A percentile compares a stretch with the other conserved stretches of the same genome.
phyloP scores from a whole-genome alignment of 139 green algal species.

The Tetradesmus obliquus region DNA sequence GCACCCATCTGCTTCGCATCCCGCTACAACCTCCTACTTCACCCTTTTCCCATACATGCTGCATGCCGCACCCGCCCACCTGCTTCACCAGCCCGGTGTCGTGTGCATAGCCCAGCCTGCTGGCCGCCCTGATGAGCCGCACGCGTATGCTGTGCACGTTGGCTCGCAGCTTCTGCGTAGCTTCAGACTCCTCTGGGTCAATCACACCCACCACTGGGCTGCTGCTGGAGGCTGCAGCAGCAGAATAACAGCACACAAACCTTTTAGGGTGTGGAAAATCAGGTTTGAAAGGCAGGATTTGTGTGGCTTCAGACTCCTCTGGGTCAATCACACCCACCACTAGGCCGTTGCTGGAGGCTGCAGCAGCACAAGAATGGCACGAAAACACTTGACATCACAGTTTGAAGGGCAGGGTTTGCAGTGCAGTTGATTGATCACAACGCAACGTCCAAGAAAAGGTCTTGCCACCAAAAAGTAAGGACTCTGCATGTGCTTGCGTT shows the following conservation, averaged over 20 bases:
- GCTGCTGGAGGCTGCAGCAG: no score
- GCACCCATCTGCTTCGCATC: neutral
- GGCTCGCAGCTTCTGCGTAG: slow-evolving; percentile 48
- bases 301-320: slow-evolving; percentile 49
- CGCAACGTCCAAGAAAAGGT: no score
- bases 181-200: slow-evolving; percentile 61
- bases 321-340: slow-evolving; percentile 49
- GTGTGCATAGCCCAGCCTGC: slow-evolving; percentile 63
- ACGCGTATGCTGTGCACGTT: slow-evolving; percentile 63
- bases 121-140: slow-evolving; percentile 55
- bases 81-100: slow-evolving; percentile 69
- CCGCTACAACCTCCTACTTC: neutral
- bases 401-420: no score
- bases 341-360: neutral
- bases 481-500: no score
- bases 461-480: no score
- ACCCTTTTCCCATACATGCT: neutral
- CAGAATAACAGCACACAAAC: no score
- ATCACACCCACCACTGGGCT: slow-evolving; percentile 30
- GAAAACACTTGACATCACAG: no score
- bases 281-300: no score
- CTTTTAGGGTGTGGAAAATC: no score
- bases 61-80: slow-evolving; percentile 30
- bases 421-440: no score
- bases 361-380: neutral